A percentile compares a stretch with the other conserved stretches of the same genome.
phyloP scores from a whole-genome alignment of 257 asterid genomes.

The Lithospermum erythrorhizon region DNA sequence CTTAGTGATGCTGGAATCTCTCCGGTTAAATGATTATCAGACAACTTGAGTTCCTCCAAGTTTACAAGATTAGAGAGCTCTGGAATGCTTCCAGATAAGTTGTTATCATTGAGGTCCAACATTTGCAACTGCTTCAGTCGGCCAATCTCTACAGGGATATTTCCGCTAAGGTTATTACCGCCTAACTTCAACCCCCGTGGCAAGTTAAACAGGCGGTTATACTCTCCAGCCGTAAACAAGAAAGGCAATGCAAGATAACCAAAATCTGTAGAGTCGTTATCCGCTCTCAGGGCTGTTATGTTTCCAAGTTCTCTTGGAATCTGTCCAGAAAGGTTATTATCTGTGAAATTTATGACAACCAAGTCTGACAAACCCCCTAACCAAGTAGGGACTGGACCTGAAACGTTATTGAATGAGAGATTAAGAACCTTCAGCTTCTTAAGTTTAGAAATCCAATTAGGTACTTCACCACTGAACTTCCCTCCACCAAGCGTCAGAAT shows the following conservation, averaged over 20 bases:
- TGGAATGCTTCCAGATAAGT: slow-evolving; percentile 13
- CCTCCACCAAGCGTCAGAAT: slow-evolving; percentile 12
- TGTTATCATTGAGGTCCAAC: slow-evolving; percentile 10
- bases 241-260: slow-evolving; percentile 9
- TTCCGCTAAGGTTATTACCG: slow-evolving; percentile 13
- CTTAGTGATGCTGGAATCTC: slow-evolving; percentile 4
- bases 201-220: slow-evolving; percentile 12
- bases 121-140: slow-evolving; percentile 7
- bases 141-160: slow-evolving; percentile 13
- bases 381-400: slow-evolving; percentile 15
- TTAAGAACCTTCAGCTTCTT: slow-evolving; percentile 13
- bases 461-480: slow-evolving; percentile 9
- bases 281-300: slow-evolving; percentile 4
- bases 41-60: slow-evolving; percentile 13
- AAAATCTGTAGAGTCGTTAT: background rate
- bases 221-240: background rate
- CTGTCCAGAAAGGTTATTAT: slow-evolving; percentile 11
- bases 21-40: slow-evolving; percentile 12
- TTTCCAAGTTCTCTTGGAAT: slow-evolving; percentile 9
- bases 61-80: slow-evolving; percentile 4
- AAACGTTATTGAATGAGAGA: slow-evolving; percentile 12
- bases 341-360: slow-evolving; percentile 8
- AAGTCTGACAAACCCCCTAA: slow-evolving; percentile 12
- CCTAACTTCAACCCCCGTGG: slow-evolving; percentile 13
- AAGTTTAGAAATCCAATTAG: slow-evolving; percentile 10